These are phyloP conservation scores for Pyricularia sp. DNA, from an alignment of 2,329 filamentous ascomycete genomes.

Conservation along the genomic window DNA sequence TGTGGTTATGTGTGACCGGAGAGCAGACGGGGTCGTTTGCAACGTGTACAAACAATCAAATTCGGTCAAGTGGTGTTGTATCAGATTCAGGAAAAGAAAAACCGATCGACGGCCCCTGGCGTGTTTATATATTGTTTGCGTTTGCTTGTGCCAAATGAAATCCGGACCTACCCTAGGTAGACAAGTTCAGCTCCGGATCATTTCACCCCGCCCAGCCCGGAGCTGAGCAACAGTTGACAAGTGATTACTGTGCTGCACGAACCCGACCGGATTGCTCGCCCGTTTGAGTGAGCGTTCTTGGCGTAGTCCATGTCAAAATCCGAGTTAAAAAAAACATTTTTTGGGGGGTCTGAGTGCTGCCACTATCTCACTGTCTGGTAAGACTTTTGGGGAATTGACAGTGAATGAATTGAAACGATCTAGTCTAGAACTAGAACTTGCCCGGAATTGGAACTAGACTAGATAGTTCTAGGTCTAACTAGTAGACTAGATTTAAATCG, in stretches of 20 bases:
- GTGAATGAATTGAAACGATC: no score
- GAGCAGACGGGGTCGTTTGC: neutral
- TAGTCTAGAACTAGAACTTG: no score
- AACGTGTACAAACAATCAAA: neutral
- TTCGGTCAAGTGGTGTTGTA: neutral
- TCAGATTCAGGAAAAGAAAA: neutral
- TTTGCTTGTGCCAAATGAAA: neutral
- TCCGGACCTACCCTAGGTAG: neutral
- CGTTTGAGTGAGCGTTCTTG: neutral
- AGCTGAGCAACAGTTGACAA: neutral
- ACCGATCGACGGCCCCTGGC: neutral
- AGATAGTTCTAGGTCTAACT: no score
- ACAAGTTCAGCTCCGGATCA: neutral
- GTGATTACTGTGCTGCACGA: neutral
- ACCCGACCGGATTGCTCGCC: neutral
- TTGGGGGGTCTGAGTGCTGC: neutral
- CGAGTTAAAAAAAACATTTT: neutral
- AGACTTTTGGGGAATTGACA: neutral
- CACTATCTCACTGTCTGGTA: neutral
- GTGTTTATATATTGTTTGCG: neutral
- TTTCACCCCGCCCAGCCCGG: neutral
- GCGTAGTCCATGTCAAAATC: neutral
- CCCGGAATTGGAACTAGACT: no score
- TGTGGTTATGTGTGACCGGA: no score
- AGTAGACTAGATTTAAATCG: no score